Conservation (phyloP, 2,329 filamentous ascomycete species). For the Dryadomyces quercivorus region DNA sequence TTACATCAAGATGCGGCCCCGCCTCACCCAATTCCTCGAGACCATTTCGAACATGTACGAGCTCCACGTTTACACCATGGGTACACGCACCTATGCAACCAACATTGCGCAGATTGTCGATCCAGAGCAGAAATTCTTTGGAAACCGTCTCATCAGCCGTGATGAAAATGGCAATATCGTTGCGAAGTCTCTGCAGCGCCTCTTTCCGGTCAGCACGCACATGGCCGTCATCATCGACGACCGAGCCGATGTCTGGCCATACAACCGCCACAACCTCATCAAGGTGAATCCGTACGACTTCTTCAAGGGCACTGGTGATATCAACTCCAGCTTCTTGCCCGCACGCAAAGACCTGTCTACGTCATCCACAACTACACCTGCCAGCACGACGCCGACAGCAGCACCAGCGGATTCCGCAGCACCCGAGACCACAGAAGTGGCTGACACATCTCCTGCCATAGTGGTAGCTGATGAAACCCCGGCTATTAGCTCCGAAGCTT, state of each 20-base stretch:
- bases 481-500: background rate
- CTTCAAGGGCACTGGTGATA: conserved; percentile 95
- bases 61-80: conserved; percentile 98
- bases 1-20: conserved; percentile 95
- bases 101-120: conserved; percentile 90
- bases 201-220: conserved; percentile 94
- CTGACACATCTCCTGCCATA: background rate
- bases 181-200: conserved; percentile 74
- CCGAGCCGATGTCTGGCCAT: conserved; percentile 85
- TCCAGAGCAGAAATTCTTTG: conserved; percentile 78
- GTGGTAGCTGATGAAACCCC: background rate
- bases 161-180: conserved; percentile 93
- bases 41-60: conserved; percentile 74
- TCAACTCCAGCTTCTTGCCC: conserved; percentile 93
- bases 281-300: conserved; percentile 95
- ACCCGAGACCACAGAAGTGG: background rate
- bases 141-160: conserved; percentile 86
- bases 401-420: background rate
- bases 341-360: conserved; percentile 51
- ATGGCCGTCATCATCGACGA: conserved; percentile 99
- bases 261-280: conserved; percentile 83
- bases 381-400: background rate
- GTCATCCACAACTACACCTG: background rate
- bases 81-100: conserved; percentile 88
- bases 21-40: conserved; percentile 67